Evolutionary conservation across 1,139 yeast species (phyloP), one percentile per base, ranked within the genome.

Genomic region (Yamadazyma friedrichii): DNA sequence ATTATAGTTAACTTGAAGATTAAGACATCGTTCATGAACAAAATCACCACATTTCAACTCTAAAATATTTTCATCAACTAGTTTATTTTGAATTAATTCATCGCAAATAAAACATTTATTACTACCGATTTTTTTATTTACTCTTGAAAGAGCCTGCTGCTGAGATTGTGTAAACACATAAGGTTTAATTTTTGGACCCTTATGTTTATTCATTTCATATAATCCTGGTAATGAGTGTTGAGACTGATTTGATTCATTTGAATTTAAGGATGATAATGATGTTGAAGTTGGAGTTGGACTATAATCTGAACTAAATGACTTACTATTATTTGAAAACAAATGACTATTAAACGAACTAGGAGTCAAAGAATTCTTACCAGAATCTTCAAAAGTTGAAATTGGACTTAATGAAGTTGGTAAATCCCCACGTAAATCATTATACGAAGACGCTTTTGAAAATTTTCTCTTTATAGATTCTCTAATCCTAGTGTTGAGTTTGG

Each of bases 1-100:
- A 9, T 40, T 42, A 22, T 13, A 43, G 17, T 50, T 52, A 32
- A 59, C 51, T 3, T 53, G 45, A 6, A 61, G 41, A 6, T 45
- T 51, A 37, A 67, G 61, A 45, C 76, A 70, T 42, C 68, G 68
- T 33, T 64, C 64, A 45, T 70, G 76, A 22, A 67, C 53, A 38
- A 52, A 59, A 43, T 69, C 74, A 3, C 73, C 73, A 52, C 76
- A 70, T 17, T 49, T 47, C 33, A 70, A 57, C 31, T 60, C 59
- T 12, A 70, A 50, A 11, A 69, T 47, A 31, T 51, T 50, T 45
- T 70, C 76, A n/a, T 57, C 53, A 10, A 51, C 54, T n/a, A 70
- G 55, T 36, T 61, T 65, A 11, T 63, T 57, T 35, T 60, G 54
- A 11, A 70, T 54, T 9, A 54, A 49, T 41, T 70, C 76, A 11